Evolutionary conservation across 805 yeast species (phyloP).

Genomic region (Saturnispora quitensis): DNA sequence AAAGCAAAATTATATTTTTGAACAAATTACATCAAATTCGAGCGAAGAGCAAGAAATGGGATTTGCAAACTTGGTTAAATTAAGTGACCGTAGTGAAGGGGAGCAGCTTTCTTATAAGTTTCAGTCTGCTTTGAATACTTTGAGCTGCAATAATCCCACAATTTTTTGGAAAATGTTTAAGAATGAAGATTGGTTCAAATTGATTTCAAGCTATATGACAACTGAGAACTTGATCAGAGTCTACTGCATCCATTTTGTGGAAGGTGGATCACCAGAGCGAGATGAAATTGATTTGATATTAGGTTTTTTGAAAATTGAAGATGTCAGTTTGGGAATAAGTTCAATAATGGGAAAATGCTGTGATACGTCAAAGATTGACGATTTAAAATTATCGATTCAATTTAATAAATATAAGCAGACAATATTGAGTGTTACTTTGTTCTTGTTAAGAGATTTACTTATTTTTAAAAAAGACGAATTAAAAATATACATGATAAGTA

Average conservation of each 20-base stretch:
- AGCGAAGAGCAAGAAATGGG: constrained; percentile 16
- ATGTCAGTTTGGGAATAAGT: constrained; percentile 18
- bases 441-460: constrained; percentile 11
- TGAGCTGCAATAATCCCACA: constrained; percentile 18
- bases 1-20: constrained; percentile 17
- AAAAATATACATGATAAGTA: constrained; percentile 15
- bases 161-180: constrained; percentile 19
- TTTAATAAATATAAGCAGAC: constrained; percentile 20
- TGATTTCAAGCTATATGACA: constrained; percentile 15
- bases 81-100: not conserved
- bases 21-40: constrained; percentile 20
- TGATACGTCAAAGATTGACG: constrained; percentile 23
- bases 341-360: constrained; percentile 16
- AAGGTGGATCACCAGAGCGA: not conserved
- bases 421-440: constrained; percentile 18
- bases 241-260: constrained; percentile 15
- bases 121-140: constrained; percentile 17
- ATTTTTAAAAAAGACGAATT: constrained; percentile 7
- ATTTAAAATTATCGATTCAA: constrained; percentile 24
- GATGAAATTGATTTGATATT: constrained; percentile 10
- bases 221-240: constrained; percentile 24
- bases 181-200: constrained; percentile 8
- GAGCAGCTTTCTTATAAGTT: constrained; percentile 16
- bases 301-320: constrained; percentile 16
- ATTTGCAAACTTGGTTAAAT: constrained; percentile 10